Percentiles rank a stretch among this genome's conserved stretches.
phyloP scores from a whole-genome alignment of 192 early-diverging fungal genomes.

The Rhizoclosmatium globosum region DNA sequence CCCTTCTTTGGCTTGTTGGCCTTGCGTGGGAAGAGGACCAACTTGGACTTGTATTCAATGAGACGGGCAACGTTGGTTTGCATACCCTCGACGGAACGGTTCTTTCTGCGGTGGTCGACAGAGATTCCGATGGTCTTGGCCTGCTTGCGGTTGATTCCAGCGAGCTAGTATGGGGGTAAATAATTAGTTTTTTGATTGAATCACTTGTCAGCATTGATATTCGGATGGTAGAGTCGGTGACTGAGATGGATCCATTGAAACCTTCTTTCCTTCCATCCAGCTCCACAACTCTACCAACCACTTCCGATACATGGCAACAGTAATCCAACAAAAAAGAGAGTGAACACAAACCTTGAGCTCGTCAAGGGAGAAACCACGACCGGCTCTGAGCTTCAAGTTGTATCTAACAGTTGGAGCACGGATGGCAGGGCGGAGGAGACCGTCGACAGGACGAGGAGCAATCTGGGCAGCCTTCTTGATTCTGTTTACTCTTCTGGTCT shows the following conservation, averaged over 20 bases:
- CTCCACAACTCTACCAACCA: constrained; percentile 30
- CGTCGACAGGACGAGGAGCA: constrained; percentile 96
- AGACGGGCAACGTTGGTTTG: constrained; percentile 92
- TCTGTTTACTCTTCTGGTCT: constrained; percentile 84
- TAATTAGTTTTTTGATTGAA: neutral
- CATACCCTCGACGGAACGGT: constrained; percentile 95
- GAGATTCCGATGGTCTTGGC: constrained; percentile 94
- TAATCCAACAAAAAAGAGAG: constrained; percentile 7
- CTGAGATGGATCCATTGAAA: constrained; percentile 12
- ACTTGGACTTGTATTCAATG: constrained; percentile 91
- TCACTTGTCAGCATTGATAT: neutral
- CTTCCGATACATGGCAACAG: constrained; percentile 26
- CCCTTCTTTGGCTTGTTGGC: constrained; percentile 86
- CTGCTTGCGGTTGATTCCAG: constrained; percentile 91
- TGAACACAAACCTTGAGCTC: constrained; percentile 86
- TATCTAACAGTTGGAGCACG: constrained; percentile 96
- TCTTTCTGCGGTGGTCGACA: constrained; percentile 96
- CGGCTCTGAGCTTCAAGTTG: constrained; percentile 96
- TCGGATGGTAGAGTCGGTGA: neutral
- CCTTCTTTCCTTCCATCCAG: constrained; percentile 17
- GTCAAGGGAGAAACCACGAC: constrained; percentile 97
- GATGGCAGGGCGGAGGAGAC: constrained; percentile 94
- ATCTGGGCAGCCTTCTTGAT: constrained; percentile 95
- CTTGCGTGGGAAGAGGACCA: constrained; percentile 97
- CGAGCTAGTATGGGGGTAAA: constrained; percentile 73